Conservation (phyloP, 305 asterid genomes). For the Rubia tinctorum region DNA sequence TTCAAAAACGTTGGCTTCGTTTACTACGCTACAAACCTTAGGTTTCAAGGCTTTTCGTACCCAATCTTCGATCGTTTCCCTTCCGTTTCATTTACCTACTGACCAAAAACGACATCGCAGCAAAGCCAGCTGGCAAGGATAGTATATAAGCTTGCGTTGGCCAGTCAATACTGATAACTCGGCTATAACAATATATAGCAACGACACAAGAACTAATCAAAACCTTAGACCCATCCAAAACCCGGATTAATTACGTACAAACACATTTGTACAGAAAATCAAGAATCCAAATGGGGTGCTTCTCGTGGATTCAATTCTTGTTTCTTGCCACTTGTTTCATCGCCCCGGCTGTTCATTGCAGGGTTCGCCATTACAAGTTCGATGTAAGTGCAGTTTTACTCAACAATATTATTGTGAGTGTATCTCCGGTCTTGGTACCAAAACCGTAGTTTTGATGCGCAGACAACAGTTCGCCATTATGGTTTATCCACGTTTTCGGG, state of each 20-base stretch:
- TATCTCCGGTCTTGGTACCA: no score
- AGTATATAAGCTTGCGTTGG: conserved; percentile 52
- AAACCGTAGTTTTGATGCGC: no score
- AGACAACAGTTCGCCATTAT: no score
- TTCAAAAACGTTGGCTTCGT: conserved; percentile 17
- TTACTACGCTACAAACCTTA: conserved; percentile 28
- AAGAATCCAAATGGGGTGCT: conserved; percentile 24
- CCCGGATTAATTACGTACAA: not conserved
- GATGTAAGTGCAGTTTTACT: conserved; percentile 42
- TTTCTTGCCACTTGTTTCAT: conserved; percentile 31
- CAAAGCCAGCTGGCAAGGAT: conserved; percentile 10
- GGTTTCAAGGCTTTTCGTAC: conserved; percentile 32
- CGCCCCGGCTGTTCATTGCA: conserved; percentile 44
- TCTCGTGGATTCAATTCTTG: conserved; percentile 22
- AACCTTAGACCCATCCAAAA: conserved; percentile 5
- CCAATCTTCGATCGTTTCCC: conserved; percentile 1
- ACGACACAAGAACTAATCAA: conserved; percentile 27
- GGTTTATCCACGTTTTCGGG: no score
- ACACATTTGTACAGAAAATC: not conserved
- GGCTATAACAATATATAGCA: conserved; percentile 27
- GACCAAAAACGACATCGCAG: conserved; percentile 64
- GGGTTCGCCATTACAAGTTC: conserved; percentile 73
- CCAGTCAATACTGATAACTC: conserved; percentile 35
- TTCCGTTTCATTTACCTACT: conserved; percentile 58
- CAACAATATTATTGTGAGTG: no score